phyloP scores from a whole-genome alignment of 306 rosid genomes.

The Quercus berberidifolia region DNA sequence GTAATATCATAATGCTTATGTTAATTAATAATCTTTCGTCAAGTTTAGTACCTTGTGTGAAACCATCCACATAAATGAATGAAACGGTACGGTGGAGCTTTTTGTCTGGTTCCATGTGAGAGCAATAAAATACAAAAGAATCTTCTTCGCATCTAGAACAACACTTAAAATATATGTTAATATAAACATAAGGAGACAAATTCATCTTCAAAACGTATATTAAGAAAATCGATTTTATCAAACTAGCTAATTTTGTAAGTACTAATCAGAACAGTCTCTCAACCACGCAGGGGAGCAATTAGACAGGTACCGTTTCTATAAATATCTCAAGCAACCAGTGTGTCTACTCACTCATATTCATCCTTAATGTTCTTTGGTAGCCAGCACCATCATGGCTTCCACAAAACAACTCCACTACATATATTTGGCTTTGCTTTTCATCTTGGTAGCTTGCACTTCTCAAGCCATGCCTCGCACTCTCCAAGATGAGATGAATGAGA shows the following conservation, averaged over 20 bases:
- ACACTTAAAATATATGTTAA: too few relatives aligned
- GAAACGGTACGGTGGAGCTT: not conserved
- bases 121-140: not conserved
- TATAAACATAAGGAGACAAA: too few relatives aligned
- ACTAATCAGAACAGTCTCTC: not conserved
- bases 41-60: too few relatives aligned
- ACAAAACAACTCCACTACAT: not conserved
- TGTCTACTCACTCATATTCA: not conserved
- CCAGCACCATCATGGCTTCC: conserved; percentile 23
- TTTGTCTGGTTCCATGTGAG: not conserved
- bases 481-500: conserved; percentile 29
- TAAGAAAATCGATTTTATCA: not conserved
- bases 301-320: not conserved
- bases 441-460: conserved; percentile 18
- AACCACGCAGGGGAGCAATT: too few relatives aligned
- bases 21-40: too few relatives aligned
- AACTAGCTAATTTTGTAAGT: not conserved
- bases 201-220: not conserved
- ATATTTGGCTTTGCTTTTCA: conserved; percentile 16
- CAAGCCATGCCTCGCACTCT: conserved; percentile 38
- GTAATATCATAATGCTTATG: too few relatives aligned
- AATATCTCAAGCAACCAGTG: not conserved
- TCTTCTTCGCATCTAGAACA: not conserved
- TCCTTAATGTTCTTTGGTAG: not conserved
- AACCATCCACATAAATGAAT: not conserved